Evolutionary conservation across 2,329 filamentous ascomycete genomes (phyloP).

Genomic region (Aspergillus unguis): DNA sequence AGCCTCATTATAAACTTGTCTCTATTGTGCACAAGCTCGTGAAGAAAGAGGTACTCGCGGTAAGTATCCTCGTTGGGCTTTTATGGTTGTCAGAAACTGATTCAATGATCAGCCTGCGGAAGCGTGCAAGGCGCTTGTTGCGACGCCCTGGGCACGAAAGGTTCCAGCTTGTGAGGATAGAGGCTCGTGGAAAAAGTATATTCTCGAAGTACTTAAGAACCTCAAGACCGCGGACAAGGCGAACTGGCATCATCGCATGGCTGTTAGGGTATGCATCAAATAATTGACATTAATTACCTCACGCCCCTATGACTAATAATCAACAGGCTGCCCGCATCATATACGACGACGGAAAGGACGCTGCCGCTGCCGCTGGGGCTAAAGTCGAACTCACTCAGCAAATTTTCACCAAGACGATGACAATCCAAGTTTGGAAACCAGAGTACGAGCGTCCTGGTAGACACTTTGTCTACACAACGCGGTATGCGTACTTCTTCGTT

Average conservation of each 20-base stretch:
- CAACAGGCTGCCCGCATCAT: constrained; percentile 57
- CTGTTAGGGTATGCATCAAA: constrained; percentile 60
- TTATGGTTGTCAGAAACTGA: background rate
- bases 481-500: constrained; percentile 80
- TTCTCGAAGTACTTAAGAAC: constrained; percentile 57
- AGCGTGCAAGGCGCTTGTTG: constrained; percentile 49
- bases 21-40: constrained; percentile 80
- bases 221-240: constrained; percentile 74
- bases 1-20: constrained; percentile 89
- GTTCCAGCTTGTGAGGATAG: constrained; percentile 47
- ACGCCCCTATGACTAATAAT: constrained; percentile 23
- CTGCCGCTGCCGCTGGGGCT: constrained; percentile 57
- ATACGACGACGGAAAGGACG: constrained; percentile 54
- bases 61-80: constrained; percentile 20
- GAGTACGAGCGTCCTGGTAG: constrained; percentile 79
- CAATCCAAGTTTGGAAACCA: constrained; percentile 91
- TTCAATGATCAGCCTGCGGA: constrained; percentile 34
- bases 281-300: background rate
- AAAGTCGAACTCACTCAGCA: constrained; percentile 78
- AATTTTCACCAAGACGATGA: constrained; percentile 92
- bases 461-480: constrained; percentile 87
- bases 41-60: constrained; percentile 44
- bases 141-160: constrained; percentile 56
- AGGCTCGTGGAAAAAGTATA: constrained; percentile 59
- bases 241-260: constrained; percentile 93